Evolutionary conservation across 805 yeast genomes (phyloP).

Genomic region (Cephaloascus fragrans): DNA sequence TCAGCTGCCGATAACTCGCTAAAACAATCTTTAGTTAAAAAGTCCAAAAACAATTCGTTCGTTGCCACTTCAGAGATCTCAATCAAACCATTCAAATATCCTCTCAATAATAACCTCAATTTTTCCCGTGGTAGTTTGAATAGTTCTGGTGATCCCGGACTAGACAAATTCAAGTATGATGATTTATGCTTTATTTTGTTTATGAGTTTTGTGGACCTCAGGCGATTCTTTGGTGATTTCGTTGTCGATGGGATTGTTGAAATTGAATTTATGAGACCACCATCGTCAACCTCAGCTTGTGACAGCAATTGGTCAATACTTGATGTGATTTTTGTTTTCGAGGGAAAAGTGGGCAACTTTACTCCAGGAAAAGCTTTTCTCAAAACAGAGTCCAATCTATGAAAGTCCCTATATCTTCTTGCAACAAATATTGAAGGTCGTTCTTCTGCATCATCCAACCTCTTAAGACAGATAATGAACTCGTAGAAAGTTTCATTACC

Average conservation of each 20-base stretch:
- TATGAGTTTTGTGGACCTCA: neutral
- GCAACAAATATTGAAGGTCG: slow-evolving; percentile 34
- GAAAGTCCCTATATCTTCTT: slow-evolving; percentile 63
- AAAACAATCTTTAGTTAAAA: slow-evolving; percentile 35
- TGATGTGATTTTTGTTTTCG: slow-evolving; percentile 18
- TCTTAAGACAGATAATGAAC: slow-evolving; percentile 39
- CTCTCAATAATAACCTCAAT: slow-evolving; percentile 35
- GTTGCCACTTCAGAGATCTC: slow-evolving; percentile 46
- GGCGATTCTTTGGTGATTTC: neutral
- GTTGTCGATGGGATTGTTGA: neutral
- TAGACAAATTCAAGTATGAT: no score
- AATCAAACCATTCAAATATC: slow-evolving; percentile 50
- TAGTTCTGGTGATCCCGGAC: no score
- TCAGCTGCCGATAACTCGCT: slow-evolving; percentile 30
- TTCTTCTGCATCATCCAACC: slow-evolving; percentile 13
- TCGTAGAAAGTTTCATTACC: slow-evolving; percentile 13
- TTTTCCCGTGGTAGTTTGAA: neutral
- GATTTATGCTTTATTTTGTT: neutral
- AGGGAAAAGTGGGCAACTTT: slow-evolving; percentile 49
- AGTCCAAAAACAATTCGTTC: slow-evolving; percentile 40
- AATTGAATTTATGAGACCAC: neutral
- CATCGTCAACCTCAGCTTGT: neutral
- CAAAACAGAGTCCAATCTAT: slow-evolving; percentile 41
- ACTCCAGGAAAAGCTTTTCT: slow-evolving; percentile 60
- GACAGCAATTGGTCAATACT: neutral